phyloP scores from a whole-genome alignment of 768 basidiomycete species.

The Inosperma sp. region DNA sequence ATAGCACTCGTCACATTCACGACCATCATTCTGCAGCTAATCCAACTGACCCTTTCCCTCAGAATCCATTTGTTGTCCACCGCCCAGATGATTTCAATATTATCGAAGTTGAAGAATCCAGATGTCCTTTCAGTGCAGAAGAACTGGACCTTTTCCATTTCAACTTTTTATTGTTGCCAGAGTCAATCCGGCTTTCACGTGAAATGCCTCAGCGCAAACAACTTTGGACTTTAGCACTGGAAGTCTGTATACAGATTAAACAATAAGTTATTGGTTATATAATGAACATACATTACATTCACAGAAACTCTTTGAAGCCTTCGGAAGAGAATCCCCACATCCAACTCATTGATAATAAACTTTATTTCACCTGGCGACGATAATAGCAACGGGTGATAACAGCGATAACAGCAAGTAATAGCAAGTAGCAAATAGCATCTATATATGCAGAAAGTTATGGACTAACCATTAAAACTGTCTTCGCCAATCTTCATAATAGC shows the following conservation, averaged over 20 bases:
- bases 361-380: too few relatives aligned
- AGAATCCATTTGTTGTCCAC: not conserved
- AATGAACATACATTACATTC: too few relatives aligned
- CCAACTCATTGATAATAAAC: too few relatives aligned
- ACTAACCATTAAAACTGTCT: not conserved
- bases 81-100: not conserved
- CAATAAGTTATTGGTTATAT: too few relatives aligned
- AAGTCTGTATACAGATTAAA: constrained; percentile 3
- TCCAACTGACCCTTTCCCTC: not conserved
- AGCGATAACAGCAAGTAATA: too few relatives aligned
- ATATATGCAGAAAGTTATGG: too few relatives aligned
- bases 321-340: too few relatives aligned
- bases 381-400: too few relatives aligned
- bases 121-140: not conserved
- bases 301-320: too few relatives aligned
- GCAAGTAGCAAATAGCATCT: too few relatives aligned
- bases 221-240: not conserved
- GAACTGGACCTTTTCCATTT: not conserved
- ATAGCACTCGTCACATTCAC: not conserved
- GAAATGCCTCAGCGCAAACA: not conserved
- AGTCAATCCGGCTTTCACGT: not conserved
- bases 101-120: not conserved
- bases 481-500: not conserved
- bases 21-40: not conserved
- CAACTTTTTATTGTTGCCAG: not conserved